Conservation (phyloP, 75 land plant genomes). For the Sequoia sempervirens region DNA sequence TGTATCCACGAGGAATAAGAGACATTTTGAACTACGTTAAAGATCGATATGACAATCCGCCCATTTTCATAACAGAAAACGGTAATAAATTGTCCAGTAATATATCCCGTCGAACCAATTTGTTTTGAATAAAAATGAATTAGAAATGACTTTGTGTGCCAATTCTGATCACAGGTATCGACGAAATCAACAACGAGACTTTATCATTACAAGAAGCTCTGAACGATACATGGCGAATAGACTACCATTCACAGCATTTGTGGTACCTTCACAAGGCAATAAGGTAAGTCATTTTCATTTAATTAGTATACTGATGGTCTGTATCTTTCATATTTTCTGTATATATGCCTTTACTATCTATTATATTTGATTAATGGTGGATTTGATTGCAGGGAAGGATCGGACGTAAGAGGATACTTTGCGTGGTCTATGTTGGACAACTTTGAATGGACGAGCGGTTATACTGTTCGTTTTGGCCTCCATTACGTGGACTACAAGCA, state of each 20-base stretch:
- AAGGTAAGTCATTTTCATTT: background rate
- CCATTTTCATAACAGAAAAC: constrained; percentile 59
- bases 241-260: background rate
- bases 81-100: constrained; percentile 17
- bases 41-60: constrained; percentile 45
- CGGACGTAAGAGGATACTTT: constrained; percentile 36
- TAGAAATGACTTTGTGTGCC: too few relatives aligned
- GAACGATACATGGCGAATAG: too few relatives aligned
- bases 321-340: background rate
- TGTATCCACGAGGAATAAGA: constrained; percentile 34
- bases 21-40: constrained; percentile 26
- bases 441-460: constrained; percentile 36
- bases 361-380: background rate
- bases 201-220: too few relatives aligned
- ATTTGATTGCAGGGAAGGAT: constrained; percentile 30
- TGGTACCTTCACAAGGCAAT: background rate
- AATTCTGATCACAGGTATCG: too few relatives aligned
- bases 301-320: background rate
- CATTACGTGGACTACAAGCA: constrained; percentile 27
- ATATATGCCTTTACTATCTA: too few relatives aligned
- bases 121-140: too few relatives aligned
- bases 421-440: constrained; percentile 50
- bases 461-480: constrained; percentile 41
- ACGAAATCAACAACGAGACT: too few relatives aligned
- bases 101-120: too few relatives aligned